Conservation (phyloP, 2,329 filamentous ascomycete genomes). For the Balansia obtecta region DNA sequence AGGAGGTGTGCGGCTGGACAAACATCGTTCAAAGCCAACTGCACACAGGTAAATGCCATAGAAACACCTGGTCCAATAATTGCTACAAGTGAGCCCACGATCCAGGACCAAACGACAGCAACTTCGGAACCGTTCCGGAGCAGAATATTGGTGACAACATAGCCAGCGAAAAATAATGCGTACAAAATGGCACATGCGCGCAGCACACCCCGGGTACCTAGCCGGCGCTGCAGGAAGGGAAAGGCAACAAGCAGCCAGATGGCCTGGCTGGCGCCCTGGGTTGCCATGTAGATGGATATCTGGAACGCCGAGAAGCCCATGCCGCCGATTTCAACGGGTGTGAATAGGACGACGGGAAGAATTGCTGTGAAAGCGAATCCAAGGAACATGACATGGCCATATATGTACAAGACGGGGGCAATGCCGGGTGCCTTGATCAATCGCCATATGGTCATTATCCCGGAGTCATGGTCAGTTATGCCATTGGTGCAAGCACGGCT, state of each 20-base stretch:
- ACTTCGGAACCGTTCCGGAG: constrained; percentile 23
- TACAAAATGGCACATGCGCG: constrained; percentile 40
- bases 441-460: constrained; percentile 14
- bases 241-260: constrained; percentile 61
- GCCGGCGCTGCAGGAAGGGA: constrained; percentile 50
- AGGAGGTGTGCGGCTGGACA: constrained; percentile 51
- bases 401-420: constrained; percentile 50
- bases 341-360: constrained; percentile 56
- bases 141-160: constrained; percentile 42
- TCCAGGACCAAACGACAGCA: constrained; percentile 42
- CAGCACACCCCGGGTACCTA: constrained; percentile 56
- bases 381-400: constrained; percentile 54
- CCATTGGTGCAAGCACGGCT: neutral
- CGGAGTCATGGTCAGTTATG: neutral
- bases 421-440: constrained; percentile 55
- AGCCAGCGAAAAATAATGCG: constrained; percentile 49
- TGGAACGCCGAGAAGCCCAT: constrained; percentile 47
- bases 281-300: constrained; percentile 54
- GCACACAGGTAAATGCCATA: constrained; percentile 59
- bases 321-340: constrained; percentile 48
- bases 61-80: constrained; percentile 48
- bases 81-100: constrained; percentile 26
- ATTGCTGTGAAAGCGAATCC: constrained; percentile 62
- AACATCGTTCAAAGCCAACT: constrained; percentile 65
- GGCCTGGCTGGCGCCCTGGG: constrained; percentile 54